Evolutionary conservation across 352 stramenopile species (phyloP).

Genomic region (Phytopythium aichiense): DNA sequence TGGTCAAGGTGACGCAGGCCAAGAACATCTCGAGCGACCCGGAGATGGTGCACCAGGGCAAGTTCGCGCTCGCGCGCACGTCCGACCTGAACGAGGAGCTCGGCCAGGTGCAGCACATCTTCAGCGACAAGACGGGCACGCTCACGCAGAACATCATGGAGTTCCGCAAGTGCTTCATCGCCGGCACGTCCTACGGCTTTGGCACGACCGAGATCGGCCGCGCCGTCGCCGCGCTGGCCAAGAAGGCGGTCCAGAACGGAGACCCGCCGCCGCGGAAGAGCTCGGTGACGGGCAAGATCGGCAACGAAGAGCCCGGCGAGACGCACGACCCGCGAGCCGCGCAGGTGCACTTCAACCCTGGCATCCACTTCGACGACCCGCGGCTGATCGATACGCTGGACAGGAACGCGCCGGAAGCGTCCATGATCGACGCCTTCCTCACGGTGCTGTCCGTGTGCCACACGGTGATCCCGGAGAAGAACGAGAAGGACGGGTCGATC

Average conservation of each 20-base stretch:
- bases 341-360: constrained; percentile 55
- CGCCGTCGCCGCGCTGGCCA: constrained; percentile 46
- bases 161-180: constrained; percentile 90
- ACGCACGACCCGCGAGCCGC: constrained; percentile 37
- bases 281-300: background rate
- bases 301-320: constrained; percentile 10
- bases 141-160: constrained; percentile 99
- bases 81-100: constrained; percentile 92
- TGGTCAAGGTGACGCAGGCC: constrained; percentile 87
- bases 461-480: constrained; percentile 69
- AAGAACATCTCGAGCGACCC: constrained; percentile 62
- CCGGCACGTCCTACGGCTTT: constrained; percentile 79
- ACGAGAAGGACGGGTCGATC: constrained; percentile 34
- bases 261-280: background rate
- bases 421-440: constrained; percentile 62
- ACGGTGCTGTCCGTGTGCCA: constrained; percentile 70
- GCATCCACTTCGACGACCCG: constrained; percentile 72
- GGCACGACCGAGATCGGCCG: constrained; percentile 77
- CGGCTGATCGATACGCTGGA: constrained; percentile 46
- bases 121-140: constrained; percentile 99
- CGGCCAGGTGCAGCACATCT: constrained; percentile 96
- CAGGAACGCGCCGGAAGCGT: constrained; percentile 13
- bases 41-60: constrained; percentile 86
- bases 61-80: constrained; percentile 74
- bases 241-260: constrained; percentile 14